Base-by-base conservation (phyloP, 75 land plant species). In the Picea glauca region DNA sequence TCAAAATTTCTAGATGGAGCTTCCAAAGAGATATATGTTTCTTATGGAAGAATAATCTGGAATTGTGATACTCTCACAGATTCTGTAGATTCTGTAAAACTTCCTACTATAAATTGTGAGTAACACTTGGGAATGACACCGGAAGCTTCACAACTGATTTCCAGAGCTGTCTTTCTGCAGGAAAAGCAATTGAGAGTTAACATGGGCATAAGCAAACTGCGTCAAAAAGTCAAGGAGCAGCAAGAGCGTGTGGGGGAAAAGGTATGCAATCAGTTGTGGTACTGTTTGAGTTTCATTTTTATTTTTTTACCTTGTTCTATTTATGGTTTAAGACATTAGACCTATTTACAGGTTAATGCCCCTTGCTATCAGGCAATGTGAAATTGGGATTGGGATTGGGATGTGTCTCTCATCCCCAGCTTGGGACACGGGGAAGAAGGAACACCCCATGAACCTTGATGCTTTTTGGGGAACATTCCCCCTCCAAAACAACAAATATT, bases 161-260 rank as follows among this genome's bases (percentile, higher is more conserved):
- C 17, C 38, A 32, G 33, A 67, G 1, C 4, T 21, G 21, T 54
- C 32, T 46, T 43, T 73, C 21, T 73, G 56, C 54, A 73, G 75
- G 75, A 73, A 73, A 73, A 73, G 26, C 88, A 92, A 58, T 83
- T 94, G 73, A 84, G 87, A 82, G 98, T 94, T 23, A 93, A 93
- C 80, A 97, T 93, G 98, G 90, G 92, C 17, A 80, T 94, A 40
- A 86, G 31, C 72, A 93, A 93, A 80, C 84, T 94, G 74, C 95
- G 93, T 3, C 92, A 94, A 64, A 93, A 91, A 79, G 98, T 95
- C n/a, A 95, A 97, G 80, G 98, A 92, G 76, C 98, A 97, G 54
- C 99, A 73, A 40, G 75, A 73, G 58, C 58, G 75, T 50, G 58
- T 73, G 58, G 75, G 75, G 18, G 17, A 73, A 73, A 73, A 11